A percentile compares a stretch with the other conserved stretches of the same genome.
These are phyloP conservation scores for Yueomyces sinensis DNA, from an alignment of 805 yeast species.

Conservation along the genomic window DNA sequence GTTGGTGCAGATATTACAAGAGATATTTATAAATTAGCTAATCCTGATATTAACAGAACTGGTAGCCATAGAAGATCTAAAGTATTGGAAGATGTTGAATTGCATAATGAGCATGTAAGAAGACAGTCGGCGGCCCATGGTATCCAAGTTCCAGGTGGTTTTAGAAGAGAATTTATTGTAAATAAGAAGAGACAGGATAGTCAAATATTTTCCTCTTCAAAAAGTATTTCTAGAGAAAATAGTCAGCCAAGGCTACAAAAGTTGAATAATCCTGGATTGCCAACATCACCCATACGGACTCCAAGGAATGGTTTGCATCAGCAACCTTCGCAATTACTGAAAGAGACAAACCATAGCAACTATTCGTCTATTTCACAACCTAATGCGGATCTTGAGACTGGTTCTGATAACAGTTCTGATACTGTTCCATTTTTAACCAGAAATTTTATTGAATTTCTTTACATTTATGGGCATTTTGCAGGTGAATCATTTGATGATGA, in stretches of 20 bases:
- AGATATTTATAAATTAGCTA: slow-evolving; percentile 22
- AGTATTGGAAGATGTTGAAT: slow-evolving; percentile 17
- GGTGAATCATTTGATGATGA: slow-evolving; percentile 73
- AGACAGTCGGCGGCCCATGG: slow-evolving; percentile 55
- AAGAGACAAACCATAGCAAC: no score
- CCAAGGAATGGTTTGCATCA: not conserved
- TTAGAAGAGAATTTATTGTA: slow-evolving; percentile 55
- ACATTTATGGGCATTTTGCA: slow-evolving; percentile 76
- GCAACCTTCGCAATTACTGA: not conserved
- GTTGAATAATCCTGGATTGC: no score
- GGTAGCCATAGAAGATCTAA: slow-evolving; percentile 4
- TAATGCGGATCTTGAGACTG: not conserved
- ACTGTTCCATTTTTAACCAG: slow-evolving; percentile 43
- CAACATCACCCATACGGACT: no score
- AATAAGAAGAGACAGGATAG: slow-evolving; percentile 24
- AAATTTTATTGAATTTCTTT: slow-evolving; percentile 64
- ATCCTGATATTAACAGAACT: not conserved
- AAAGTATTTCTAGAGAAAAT: not conserved
- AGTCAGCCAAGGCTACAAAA: not conserved
- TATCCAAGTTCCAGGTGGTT: slow-evolving; percentile 71
- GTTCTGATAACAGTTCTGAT: slow-evolving; percentile 5
- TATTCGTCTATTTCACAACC: slow-evolving; percentile 1
- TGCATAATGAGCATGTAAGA: slow-evolving; percentile 23
- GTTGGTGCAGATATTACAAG: slow-evolving; percentile 28
- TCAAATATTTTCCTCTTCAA: not conserved